These are phyloP conservation scores for Lathyrus oleraceus DNA, from an alignment of 306 rosid genomes.

Conservation along the genomic window DNA sequence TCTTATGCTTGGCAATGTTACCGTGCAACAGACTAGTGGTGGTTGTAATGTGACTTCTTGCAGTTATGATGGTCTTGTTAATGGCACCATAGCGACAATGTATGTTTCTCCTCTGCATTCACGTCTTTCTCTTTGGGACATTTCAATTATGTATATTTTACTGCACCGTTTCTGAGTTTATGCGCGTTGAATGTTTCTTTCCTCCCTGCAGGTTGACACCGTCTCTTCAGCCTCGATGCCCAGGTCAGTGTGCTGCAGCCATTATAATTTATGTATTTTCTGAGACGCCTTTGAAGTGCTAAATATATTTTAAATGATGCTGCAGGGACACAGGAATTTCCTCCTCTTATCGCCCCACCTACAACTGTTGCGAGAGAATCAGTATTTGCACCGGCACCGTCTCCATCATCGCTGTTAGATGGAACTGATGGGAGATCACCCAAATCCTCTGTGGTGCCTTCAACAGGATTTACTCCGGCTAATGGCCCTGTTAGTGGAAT, in stretches of 20 bases:
- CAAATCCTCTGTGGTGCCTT: conserved; percentile 51
- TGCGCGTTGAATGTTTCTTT: conserved; percentile 28
- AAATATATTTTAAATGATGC: conserved; percentile 26
- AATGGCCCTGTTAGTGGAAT: conserved; percentile 64
- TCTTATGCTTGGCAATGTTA: conserved; percentile 84
- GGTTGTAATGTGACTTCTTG: conserved; percentile 97
- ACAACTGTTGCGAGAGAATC: conserved; percentile 55
- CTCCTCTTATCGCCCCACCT: conserved; percentile 82
- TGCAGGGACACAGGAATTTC: conserved; percentile 78
- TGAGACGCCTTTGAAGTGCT: conserved; percentile 23
- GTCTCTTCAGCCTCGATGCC: conserved; percentile 92
- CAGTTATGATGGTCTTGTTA: conserved; percentile 71
- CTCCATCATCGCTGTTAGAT: conserved; percentile 70
- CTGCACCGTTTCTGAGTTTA: not conserved
- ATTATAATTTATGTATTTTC: not conserved
- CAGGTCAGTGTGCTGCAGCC: conserved; percentile 54
- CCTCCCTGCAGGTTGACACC: conserved; percentile 64
- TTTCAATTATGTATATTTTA: conserved; percentile 6
- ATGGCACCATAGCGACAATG: conserved; percentile 79
- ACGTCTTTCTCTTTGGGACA: conserved; percentile 17
- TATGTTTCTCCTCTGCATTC: conserved; percentile 38
- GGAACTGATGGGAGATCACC: conserved; percentile 52
- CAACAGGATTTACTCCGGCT: conserved; percentile 64
- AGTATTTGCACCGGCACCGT: conserved; percentile 65
- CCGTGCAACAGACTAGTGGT: conserved; percentile 70